A percentile compares a stretch with the other conserved stretches of the same genome.
Evolutionary conservation across 2,329 filamentous ascomycete genomes (phyloP).

Genomic region (Aspergillus pseudotamarii): DNA sequence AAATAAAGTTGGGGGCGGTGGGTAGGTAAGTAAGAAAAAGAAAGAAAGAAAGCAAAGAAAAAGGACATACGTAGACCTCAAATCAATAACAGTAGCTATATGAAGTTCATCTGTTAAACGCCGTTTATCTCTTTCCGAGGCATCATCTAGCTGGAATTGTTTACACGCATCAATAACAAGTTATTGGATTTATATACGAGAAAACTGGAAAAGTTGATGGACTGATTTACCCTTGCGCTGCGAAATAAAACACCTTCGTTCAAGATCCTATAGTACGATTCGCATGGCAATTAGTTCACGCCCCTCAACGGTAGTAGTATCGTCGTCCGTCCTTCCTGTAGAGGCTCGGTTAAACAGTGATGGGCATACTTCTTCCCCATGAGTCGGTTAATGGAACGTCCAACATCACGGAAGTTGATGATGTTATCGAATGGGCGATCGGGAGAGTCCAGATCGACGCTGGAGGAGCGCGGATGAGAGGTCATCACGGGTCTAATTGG

Average conservation of each 20-base stretch:
- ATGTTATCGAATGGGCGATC: slow-evolving; percentile 58
- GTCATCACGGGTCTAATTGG: neutral
- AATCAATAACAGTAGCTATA: slow-evolving; percentile 74
- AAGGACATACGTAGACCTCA: slow-evolving; percentile 69
- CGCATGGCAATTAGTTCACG: neutral
- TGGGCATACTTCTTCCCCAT: slow-evolving; percentile 56
- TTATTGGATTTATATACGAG: slow-evolving; percentile 2
- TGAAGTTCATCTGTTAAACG: slow-evolving; percentile 62
- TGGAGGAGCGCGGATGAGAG: slow-evolving; percentile 11
- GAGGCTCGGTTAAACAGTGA: neutral
- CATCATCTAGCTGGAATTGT: slow-evolving; percentile 61
- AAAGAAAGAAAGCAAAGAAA: neutral
- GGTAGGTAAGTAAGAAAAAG: too few relatives aligned
- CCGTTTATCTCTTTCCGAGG: slow-evolving; percentile 65
- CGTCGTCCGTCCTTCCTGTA: neutral
- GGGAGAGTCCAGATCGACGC: slow-evolving; percentile 37
- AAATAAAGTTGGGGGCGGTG: too few relatives aligned
- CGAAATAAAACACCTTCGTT: slow-evolving; percentile 68
- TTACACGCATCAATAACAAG: neutral
- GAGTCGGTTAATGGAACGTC: slow-evolving; percentile 64
- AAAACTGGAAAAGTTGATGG: slow-evolving; percentile 20
- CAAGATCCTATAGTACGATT: slow-evolving; percentile 43
- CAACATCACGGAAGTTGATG: slow-evolving; percentile 78
- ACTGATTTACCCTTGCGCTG: slow-evolving; percentile 62
- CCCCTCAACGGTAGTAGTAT: neutral